Conservation (phyloP, 495 filamentous ascomycete species). For the Eremomyces bilateralis region DNA sequence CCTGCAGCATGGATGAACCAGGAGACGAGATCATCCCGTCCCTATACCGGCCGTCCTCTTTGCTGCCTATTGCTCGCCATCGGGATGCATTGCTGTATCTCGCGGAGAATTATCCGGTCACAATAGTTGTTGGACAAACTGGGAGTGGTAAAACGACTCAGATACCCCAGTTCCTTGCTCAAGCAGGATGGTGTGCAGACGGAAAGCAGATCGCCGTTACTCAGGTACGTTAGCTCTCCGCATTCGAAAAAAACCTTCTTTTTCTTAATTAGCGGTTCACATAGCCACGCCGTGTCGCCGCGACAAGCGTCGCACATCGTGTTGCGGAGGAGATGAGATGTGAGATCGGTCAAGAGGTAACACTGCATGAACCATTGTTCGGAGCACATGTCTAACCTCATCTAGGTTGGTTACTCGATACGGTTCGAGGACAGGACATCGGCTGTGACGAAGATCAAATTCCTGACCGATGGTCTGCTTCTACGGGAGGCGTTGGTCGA, state of each 20-base stretch:
- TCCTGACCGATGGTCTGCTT: constrained; percentile 85
- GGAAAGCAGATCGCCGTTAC: constrained; percentile 74
- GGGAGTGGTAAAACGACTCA: constrained; percentile 28
- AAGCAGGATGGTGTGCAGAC: constrained; percentile 66
- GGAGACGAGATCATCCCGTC: constrained; percentile 9
- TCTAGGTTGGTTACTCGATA: constrained; percentile 71
- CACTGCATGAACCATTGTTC: background rate
- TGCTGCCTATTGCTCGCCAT: constrained; percentile 24
- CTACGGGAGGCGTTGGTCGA: constrained; percentile 88
- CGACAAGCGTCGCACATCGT: constrained; percentile 71
- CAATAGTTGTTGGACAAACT: constrained; percentile 22
- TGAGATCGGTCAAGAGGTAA: constrained; percentile 61
- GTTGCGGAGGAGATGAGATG: constrained; percentile 89
- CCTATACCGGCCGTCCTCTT: constrained; percentile 19
- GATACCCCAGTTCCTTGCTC: constrained; percentile 22
- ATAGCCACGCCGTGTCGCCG: constrained; percentile 81
- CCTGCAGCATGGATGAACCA: too few relatives aligned
- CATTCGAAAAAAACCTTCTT: constrained; percentile 20
- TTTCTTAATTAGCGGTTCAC: too few relatives aligned
- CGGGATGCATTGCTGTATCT: constrained; percentile 19
- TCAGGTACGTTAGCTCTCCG: constrained; percentile 38
- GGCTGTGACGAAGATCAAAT: constrained; percentile 73
- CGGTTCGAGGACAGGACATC: constrained; percentile 95
- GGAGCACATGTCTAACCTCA: background rate
- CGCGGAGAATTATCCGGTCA: constrained; percentile 21